These are phyloP conservation scores for Artomyces pyxidatus DNA, from an alignment of 768 basidiomycete species.

Conservation along the genomic window DNA sequence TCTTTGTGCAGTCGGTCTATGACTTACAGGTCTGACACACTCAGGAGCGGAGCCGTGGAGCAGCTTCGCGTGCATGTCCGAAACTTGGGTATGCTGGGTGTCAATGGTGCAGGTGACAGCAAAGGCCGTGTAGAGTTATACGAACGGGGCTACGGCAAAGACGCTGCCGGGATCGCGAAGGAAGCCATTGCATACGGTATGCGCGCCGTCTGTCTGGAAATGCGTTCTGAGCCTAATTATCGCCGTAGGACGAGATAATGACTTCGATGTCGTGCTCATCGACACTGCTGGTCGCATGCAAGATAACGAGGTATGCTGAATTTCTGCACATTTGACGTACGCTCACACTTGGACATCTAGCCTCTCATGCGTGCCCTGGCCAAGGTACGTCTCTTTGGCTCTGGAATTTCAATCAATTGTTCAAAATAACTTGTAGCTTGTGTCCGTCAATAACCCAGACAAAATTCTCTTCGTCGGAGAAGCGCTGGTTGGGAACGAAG, in stretches of 20 bases:
- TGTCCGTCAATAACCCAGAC: constrained; percentile 90
- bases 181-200: constrained; percentile 89
- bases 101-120: constrained; percentile 56
- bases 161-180: constrained; percentile 96
- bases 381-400: constrained; percentile 45
- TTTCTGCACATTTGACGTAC: constrained; percentile 4
- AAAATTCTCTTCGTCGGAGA: constrained; percentile 98
- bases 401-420: not conserved
- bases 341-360: no score
- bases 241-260: constrained; percentile 72
- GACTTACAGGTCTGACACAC: not conserved
- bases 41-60: constrained; percentile 92
- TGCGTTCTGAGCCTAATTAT: not conserved
- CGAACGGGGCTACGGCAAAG: constrained; percentile 96
- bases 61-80: constrained; percentile 94
- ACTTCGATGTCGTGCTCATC: constrained; percentile 94
- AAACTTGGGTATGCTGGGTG: constrained; percentile 79
- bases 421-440: constrained; percentile 45
- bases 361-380: constrained; percentile 98
- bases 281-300: constrained; percentile 99
- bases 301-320: constrained; percentile 76
- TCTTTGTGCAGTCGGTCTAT: not conserved
- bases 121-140: constrained; percentile 85
- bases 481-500: constrained; percentile 96
- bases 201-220: constrained; percentile 17